Evolutionary conservation across 805 yeast genomes (phyloP), one percentile per base, ranked within the genome.

Genomic region (Dipodascus albidus): DNA sequence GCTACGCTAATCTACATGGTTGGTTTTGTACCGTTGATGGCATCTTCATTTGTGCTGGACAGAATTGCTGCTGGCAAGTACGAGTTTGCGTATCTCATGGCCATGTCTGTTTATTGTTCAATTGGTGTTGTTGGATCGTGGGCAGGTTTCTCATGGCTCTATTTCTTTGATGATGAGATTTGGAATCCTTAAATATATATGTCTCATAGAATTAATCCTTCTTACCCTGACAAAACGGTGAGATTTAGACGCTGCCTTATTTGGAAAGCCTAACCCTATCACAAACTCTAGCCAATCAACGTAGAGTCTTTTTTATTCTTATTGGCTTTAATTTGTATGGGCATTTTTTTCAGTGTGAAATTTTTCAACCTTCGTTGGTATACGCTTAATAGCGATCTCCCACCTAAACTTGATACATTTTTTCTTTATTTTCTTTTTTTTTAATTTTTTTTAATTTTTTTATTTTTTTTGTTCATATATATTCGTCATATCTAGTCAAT

Each of bases 91-190:
- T 80, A 87, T 49, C 73, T 91, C 58, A 87, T 93, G 88, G 70
- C 81, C 9, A 78, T 87, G 54, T 87, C 96, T 58, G 83, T 87
- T 3, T 91, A 91, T 68, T 87, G 97, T 67, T 80, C 87, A 0
- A 56, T 87, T 17, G 99, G 99, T 2, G 81, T 93, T 3, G 73
- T 90, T 6, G 75, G 87, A 48, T 80, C 95, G 50, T 93, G 96
- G 95, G 77, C 84, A 58, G 93, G 95, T 4, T 78, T 89, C 59
- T 81, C 86, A 56, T 90, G 96, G 96, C 70, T 86, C 52, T 90
- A 87, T 64, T 87, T 88, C 66, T 81, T 87, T 53, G 90, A 85
- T 64, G 96, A 88, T 23, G 61, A 56, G 11, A 42, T 62, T 35
- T 62, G 64, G 62, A 42, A 41, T 38, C n/a, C n/a, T n/a, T n/a